A percentile compares a stretch with the other conserved stretches of the same genome.
phyloP scores from a whole-genome alignment of 805 yeast species.

The Starmerella sp. region DNA sequence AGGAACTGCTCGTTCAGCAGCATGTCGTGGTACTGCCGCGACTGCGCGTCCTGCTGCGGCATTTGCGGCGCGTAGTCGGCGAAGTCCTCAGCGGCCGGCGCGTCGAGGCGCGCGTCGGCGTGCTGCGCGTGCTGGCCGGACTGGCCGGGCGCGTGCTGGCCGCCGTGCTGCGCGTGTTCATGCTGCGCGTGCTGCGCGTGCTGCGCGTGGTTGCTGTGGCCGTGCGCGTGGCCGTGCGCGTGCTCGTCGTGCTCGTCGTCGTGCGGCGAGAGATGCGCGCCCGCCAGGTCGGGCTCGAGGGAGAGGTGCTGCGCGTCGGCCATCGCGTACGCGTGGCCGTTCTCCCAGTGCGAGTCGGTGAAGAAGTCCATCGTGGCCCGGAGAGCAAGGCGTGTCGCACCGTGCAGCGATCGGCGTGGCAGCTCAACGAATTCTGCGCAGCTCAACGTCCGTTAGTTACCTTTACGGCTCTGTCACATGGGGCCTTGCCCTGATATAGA shows the following conservation, averaged over 20 bases:
- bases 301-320: background rate
- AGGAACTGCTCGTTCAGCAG: conserved; percentile 3
- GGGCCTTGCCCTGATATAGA: background rate
- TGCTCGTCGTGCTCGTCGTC: background rate
- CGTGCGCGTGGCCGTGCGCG: background rate
- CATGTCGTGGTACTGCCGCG: background rate
- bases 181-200: background rate
- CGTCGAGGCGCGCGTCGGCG: no score
- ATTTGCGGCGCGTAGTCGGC: background rate
- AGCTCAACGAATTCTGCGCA: background rate
- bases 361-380: background rate
- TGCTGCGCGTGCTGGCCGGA: no score
- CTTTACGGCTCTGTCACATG: background rate
- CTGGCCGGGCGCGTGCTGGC: background rate
- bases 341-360: conserved; percentile 2
- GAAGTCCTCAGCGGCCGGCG: background rate
- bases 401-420: background rate
- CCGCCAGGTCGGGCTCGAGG: background rate
- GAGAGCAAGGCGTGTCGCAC: background rate
- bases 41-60: background rate
- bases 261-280: background rate
- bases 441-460: background rate
- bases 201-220: background rate
- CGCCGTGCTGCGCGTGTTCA: background rate
- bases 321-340: background rate